phyloP scores from a whole-genome alignment of 352 stramenopile genomes.

The Phytophthora europaea region DNA sequence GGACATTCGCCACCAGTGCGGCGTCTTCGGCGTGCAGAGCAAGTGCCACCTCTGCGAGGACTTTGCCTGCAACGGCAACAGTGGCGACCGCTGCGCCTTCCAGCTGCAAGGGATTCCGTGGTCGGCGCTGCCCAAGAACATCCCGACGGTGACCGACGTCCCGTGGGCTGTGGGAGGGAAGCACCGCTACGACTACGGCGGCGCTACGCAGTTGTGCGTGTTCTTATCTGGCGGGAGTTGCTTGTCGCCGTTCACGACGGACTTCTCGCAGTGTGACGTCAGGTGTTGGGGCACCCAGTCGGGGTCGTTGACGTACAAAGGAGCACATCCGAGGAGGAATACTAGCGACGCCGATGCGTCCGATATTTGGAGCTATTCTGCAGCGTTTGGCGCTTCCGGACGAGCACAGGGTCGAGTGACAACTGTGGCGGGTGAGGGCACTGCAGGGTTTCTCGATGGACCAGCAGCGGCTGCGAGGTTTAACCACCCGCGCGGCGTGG shows the following conservation, averaged over 20 bases:
- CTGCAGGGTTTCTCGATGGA: slow-evolving; percentile 86
- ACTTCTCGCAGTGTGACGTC: slow-evolving; percentile 92
- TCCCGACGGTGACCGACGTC: slow-evolving; percentile 93
- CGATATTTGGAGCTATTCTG: slow-evolving; percentile 77
- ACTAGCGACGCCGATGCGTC: slow-evolving; percentile 53
- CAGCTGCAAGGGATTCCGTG: slow-evolving; percentile 95
- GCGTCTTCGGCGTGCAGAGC: slow-evolving; percentile 87
- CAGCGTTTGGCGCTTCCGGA: slow-evolving; percentile 38
- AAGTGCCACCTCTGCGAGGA: slow-evolving; percentile 96
- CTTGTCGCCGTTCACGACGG: slow-evolving; percentile 71
- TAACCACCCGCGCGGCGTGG: slow-evolving; percentile 91
- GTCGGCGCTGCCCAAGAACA: slow-evolving; percentile 82
- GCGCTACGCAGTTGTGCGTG: slow-evolving; percentile 87
- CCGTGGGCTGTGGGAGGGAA: slow-evolving; percentile 92
- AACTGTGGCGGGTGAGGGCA: slow-evolving; percentile 91
- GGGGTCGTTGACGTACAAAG: slow-evolving; percentile 39
- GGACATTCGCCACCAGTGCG: slow-evolving; percentile 94
- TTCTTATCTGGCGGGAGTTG: slow-evolving; percentile 91
- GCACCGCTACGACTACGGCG: slow-evolving; percentile 95
- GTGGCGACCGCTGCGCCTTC: slow-evolving; percentile 75
- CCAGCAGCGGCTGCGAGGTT: slow-evolving; percentile 77
- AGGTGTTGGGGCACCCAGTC: slow-evolving; percentile 92
- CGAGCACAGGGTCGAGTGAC: slow-evolving; percentile 91
- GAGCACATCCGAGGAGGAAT: slow-evolving; percentile 48
- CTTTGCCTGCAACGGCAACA: slow-evolving; percentile 76